Conservation (phyloP, 768 basidiomycete genomes). For the Goffeauzyma gilvescens region DNA sequence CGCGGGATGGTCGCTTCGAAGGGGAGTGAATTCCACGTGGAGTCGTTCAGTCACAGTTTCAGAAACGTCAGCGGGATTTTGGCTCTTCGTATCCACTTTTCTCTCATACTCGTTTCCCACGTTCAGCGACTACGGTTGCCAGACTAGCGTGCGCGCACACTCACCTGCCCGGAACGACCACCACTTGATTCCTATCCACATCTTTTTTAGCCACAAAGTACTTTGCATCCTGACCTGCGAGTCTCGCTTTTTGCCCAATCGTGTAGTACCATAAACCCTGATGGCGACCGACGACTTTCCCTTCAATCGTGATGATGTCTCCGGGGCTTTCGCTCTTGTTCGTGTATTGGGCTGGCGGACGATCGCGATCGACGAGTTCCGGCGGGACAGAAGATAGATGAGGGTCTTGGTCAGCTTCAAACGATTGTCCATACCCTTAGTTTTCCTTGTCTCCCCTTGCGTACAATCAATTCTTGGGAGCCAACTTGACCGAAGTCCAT, state of each 20-base stretch:
- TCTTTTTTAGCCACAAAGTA: conserved; percentile 65
- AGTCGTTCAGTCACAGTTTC: no score
- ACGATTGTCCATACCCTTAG: no score
- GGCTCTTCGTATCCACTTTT: no score
- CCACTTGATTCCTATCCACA: conserved; percentile 43
- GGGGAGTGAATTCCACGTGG: neutral
- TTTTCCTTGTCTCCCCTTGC: no score
- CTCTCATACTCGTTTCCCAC: no score
- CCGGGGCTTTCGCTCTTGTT: conserved; percentile 42
- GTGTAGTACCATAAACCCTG: conserved; percentile 67
- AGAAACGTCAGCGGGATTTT: no score
- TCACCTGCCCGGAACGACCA: conserved; percentile 56
- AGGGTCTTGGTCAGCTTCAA: no score
- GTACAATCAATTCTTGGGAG: no score
- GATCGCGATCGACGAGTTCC: no score
- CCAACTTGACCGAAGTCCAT: neutral
- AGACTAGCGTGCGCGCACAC: conserved; percentile 22
- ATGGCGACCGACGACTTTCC: conserved; percentile 44
- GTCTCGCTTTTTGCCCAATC: conserved; percentile 57
- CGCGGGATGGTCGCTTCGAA: conserved; percentile 42
- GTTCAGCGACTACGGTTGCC: no score
- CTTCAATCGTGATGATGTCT: conserved; percentile 45
- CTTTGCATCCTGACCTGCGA: conserved; percentile 43
- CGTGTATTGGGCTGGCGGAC: conserved; percentile 62
- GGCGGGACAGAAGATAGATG: no score